Evolutionary conservation across 805 yeast species (phyloP), one percentile per base, ranked within the genome.

Genomic region (Candida tallmaniae): DNA sequence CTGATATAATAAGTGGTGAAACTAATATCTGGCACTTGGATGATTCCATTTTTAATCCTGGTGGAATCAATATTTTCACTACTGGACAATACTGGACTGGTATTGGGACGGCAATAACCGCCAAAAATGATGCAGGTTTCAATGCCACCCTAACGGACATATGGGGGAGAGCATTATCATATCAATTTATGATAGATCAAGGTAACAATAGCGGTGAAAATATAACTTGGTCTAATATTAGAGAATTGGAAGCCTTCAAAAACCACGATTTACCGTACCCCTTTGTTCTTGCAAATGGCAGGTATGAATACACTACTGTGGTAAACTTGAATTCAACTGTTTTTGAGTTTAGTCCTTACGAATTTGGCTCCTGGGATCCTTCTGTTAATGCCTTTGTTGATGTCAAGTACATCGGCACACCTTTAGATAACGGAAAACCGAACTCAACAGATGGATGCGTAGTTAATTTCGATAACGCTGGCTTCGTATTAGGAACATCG

Each of bases 291-390:
- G 55, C 70, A 4, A 77, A 77, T 49, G 85, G 84, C 31, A 66
- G 86, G 58, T 63, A 71, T n/a, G 85, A 85, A 8, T 76, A 76
- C 18, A 68, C 82, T 3, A 32, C 41, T 4, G 68, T 82, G 31
- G 61, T 83, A 32, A 68, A 73, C 40, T 52, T 59, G 21, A 87
- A 85, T 62, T 79, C 94, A 6, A 84, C 95, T 1, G 71, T 65
- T 3, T 61, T 58, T 37, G 70, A 65, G 36, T 43, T 62, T 22
- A 54, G 47, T 29, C 66, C 72, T 2, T 60, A 42, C 33, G 72
- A 65, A 40, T 45, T 65, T 29, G 72, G 72, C 0, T 55, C 63
- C 3, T 65, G 72, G 72, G 72, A 65, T 40, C 63, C 66, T 5
- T 47, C 62, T 6, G 40, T 65, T 17, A 42, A 49, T 6, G 41